Evolutionary conservation across 441 rosid genomes (phyloP).

Genomic region (Erodium moschatum): DNA sequence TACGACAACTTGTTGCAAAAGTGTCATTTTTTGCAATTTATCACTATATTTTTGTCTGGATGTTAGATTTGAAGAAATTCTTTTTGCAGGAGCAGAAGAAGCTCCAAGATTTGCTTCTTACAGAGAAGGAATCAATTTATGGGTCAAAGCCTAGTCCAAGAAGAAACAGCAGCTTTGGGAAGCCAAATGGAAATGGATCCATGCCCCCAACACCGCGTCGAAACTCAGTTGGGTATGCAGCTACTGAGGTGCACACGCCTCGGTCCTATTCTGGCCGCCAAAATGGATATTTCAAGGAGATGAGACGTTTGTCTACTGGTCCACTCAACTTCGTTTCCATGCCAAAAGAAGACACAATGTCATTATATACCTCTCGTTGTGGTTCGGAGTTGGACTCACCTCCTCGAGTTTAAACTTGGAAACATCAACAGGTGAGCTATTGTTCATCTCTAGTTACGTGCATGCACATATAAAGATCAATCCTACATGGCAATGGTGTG

Average conservation of each 20-base stretch:
- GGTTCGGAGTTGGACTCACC: slow-evolving; percentile 89
- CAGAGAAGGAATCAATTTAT: slow-evolving; percentile 78
- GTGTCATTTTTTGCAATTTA: too few relatives aligned
- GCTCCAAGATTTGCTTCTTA: slow-evolving; percentile 75
- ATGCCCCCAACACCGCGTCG: slow-evolving; percentile 83
- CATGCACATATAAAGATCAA: neutral
- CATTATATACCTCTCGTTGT: slow-evolving; percentile 60
- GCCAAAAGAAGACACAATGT: slow-evolving; percentile 77
- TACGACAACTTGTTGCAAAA: too few relatives aligned
- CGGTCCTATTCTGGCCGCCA: slow-evolving; percentile 79
- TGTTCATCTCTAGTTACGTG: neutral
- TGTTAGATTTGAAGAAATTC: slow-evolving; percentile 12
- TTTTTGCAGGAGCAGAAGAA: slow-evolving; percentile 82
- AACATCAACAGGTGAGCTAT: slow-evolving; percentile 26
- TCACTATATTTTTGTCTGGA: neutral
- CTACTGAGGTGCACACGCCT: slow-evolving; percentile 62
- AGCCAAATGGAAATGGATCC: slow-evolving; percentile 72
- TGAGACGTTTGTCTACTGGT: slow-evolving; percentile 70
- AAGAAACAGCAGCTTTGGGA: slow-evolving; percentile 73
- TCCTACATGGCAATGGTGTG: too few relatives aligned
- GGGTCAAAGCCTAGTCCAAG: slow-evolving; percentile 93
- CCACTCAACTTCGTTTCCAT: slow-evolving; percentile 78
- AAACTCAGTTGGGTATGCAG: slow-evolving; percentile 49
- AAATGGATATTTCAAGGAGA: slow-evolving; percentile 78
- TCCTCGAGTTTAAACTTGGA: slow-evolving; percentile 35